A percentile compares a stretch with the other conserved stretches of the same genome.
Conservation (phyloP, 2,329 filamentous ascomycete species). For the Aureobasidium mangrovei region DNA sequence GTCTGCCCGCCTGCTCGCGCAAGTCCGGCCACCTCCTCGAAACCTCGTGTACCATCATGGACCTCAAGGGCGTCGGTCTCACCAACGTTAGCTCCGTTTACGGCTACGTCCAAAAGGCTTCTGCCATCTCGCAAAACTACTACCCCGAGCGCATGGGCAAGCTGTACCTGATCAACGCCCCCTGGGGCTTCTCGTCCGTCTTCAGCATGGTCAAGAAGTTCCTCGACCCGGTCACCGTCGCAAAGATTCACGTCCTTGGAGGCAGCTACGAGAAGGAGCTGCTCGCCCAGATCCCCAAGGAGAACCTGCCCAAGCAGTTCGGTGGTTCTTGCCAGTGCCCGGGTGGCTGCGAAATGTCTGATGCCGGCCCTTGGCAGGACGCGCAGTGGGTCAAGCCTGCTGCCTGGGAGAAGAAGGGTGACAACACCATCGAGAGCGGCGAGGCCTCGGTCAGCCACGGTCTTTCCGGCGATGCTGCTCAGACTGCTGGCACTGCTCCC, state of each 20-base stretch:
- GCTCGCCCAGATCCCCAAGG: conserved; percentile 71
- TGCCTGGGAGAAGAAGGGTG: conserved; percentile 37
- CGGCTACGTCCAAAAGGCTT: conserved; percentile 76
- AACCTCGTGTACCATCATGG: conserved; percentile 98
- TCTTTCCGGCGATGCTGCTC: not conserved
- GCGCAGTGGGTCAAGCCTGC: conserved; percentile 53
- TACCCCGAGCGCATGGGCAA: conserved; percentile 95
- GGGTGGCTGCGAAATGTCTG: conserved; percentile 77
- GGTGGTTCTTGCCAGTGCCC: conserved; percentile 75
- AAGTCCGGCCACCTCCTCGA: conserved; percentile 84
- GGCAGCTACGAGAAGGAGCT: conserved; percentile 74
- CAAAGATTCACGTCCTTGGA: conserved; percentile 90
- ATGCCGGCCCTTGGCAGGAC: conserved; percentile 84
- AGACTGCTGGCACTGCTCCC: conserved; percentile 9
- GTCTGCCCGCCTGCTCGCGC: conserved; percentile 89
- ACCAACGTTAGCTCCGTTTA: conserved; percentile 76
- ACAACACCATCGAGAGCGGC: conserved; percentile 23
- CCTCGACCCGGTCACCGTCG: conserved; percentile 91
- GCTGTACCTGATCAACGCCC: conserved; percentile 95
- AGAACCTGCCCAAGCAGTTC: conserved; percentile 82
- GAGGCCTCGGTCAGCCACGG: conserved; percentile 17
- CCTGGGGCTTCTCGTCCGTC: conserved; percentile 84
- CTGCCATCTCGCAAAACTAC: conserved; percentile 93
- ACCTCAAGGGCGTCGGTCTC: conserved; percentile 88
- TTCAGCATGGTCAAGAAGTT: conserved; percentile 86